These are phyloP conservation scores for Sesbania bispinosa DNA, from an alignment of 306 rosid species.

Conservation along the genomic window DNA sequence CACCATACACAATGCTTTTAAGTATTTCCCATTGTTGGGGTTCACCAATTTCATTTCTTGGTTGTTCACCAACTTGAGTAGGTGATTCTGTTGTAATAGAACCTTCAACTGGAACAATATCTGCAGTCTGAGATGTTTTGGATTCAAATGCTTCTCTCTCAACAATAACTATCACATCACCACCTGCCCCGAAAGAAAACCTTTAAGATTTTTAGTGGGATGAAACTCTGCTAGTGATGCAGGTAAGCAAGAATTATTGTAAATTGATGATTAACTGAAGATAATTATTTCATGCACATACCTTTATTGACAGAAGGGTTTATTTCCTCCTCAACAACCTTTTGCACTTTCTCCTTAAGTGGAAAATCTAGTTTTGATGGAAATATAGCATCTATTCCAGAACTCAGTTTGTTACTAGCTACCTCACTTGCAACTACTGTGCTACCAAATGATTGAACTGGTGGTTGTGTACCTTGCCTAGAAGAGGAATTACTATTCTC, in stretches of 20 bases:
- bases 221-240: neutral
- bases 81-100: neutral
- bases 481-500: constrained; percentile 9
- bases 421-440: constrained; percentile 20
- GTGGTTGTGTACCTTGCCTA: constrained; percentile 12
- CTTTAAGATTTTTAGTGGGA: neutral
- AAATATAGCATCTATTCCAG: constrained; percentile 12
- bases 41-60: constrained; percentile 20
- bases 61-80: constrained; percentile 18
- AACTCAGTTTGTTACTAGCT: neutral
- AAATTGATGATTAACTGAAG: constrained; percentile 3
- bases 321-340: neutral
- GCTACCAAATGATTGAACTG: constrained; percentile 13
- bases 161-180: constrained; percentile 26
- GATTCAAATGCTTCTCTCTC: constrained; percentile 10
- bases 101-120: constrained; percentile 15
- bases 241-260: neutral
- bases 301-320: constrained; percentile 7
- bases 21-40: constrained; percentile 45
- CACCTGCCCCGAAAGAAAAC: constrained; percentile 26
- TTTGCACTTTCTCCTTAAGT: neutral
- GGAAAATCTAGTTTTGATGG: constrained; percentile 12
- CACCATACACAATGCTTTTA: constrained; percentile 74
- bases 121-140: constrained; percentile 4
- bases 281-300: constrained; percentile 16